Evolutionary conservation across 2,329 filamentous ascomycete species (phyloP), one percentile per base, ranked within the genome.

Genomic region (Aspergillus vadensis): DNA sequence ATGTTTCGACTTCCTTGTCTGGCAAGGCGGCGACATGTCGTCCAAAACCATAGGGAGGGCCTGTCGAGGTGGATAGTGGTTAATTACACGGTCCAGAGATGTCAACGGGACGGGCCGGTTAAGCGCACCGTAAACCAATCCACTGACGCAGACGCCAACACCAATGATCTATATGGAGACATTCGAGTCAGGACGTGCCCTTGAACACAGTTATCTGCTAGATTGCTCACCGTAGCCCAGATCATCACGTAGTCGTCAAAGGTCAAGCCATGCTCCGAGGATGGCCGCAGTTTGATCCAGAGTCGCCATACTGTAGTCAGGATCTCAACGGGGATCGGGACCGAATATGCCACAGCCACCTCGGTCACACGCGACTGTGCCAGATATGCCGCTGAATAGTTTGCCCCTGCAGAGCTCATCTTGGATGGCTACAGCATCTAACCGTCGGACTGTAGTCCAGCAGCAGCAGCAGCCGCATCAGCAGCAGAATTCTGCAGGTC

Each of bases 191-290:
- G 41, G 43, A 27, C 15, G 36, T n/a, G 30, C 17, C 14, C n/a
- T 19, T 32, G 10, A 36, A 32, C 47, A 21, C 14, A 5, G 23
- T 21, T 3, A 10, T 5, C 41, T 14, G 39, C 8, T 5, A 39
- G 52, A 32, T 9, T 25, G 32, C 62, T 53, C 52, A 65, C 63
- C n/a, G 63, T 64, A 5, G 63, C 59, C 39, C 55, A 54, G 4
- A 64, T n/a, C 36, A 65, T 65, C 47, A 64, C 49, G 21, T 55
- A 52, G 51, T 65, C 63, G 39, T 65, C 63, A 21, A 60, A 64
- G 2, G 52, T 27, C 54, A 64, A 39, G 9, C 39, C 36, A 41
- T 56, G 54, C 32, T 38, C 39, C n/a, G 47, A 50, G 7, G 47
- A 44, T 23, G 55, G 57, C 14, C 59, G 57, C 27, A 52, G 30